phyloP scores from a whole-genome alignment of 352 stramenopile species.

The Pythium aquatile region DNA sequence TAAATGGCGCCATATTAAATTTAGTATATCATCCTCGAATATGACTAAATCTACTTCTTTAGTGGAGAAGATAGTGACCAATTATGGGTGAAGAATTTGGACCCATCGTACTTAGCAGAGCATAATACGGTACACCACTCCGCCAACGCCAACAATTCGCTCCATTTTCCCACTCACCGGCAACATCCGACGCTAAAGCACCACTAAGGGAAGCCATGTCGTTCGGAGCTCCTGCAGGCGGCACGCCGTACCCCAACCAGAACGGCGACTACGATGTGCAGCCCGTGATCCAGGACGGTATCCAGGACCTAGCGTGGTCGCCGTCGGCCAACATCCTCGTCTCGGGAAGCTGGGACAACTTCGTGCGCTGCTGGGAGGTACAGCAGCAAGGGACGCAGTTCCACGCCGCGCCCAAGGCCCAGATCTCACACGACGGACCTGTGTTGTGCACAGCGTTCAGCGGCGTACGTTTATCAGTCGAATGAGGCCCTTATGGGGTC shows the following conservation, averaged over 20 bases:
- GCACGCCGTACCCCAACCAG: conserved; percentile 60
- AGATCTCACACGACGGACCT: conserved; percentile 88
- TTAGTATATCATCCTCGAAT: not conserved
- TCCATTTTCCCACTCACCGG: conserved; percentile 11
- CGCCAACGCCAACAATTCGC: conserved; percentile 10
- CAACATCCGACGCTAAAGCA: not conserved
- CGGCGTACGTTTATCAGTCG: conserved; percentile 35
- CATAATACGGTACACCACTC: not conserved
- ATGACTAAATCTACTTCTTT: not conserved
- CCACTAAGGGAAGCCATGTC: conserved; percentile 9
- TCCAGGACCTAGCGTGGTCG: conserved; percentile 78
- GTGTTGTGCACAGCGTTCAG: conserved; percentile 93
- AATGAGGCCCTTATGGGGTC: not conserved
- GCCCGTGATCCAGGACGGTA: conserved; percentile 61
- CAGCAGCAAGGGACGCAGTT: conserved; percentile 70
- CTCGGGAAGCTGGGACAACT: conserved; percentile 80
- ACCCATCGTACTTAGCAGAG: conserved; percentile 15
- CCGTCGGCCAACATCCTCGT: conserved; percentile 74
- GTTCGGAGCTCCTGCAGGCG: conserved; percentile 31
- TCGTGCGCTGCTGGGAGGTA: conserved; percentile 83
- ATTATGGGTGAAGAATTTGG: not conserved
- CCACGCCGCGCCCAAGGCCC: conserved; percentile 72
- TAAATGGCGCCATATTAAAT: not conserved
- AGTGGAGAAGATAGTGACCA: not conserved
- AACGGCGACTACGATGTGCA: conserved; percentile 80